phyloP scores from a whole-genome alignment of 257 asterid species.

The Przewalskia tangutica region DNA sequence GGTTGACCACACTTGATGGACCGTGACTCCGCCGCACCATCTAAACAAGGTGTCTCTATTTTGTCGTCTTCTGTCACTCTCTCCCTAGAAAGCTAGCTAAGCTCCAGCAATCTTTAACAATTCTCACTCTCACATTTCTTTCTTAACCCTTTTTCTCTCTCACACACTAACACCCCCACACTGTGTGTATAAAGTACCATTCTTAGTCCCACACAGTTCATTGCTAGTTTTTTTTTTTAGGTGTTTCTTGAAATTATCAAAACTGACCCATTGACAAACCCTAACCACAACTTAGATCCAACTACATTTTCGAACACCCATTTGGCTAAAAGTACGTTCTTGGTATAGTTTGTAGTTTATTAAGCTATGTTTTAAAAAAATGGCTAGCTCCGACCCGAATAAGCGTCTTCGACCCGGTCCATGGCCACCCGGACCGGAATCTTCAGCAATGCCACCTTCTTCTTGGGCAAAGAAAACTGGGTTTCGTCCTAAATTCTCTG shows the following conservation, averaged over 20 bases:
- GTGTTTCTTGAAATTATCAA: neutral
- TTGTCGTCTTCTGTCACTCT: constrained; percentile 7
- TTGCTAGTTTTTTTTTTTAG: neutral
- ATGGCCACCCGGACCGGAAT: constrained; percentile 70
- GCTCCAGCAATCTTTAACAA: neutral
- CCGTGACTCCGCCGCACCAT: too few relatives aligned
- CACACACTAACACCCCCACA: constrained; percentile 6
- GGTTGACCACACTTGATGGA: too few relatives aligned
- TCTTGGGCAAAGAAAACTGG: constrained; percentile 97
- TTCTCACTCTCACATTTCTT: constrained; percentile 3
- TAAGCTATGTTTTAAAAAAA: constrained; percentile 23
- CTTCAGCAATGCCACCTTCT: constrained; percentile 75
- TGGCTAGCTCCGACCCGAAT: constrained; percentile 74
- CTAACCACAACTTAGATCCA: constrained; percentile 39
- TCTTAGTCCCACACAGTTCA: neutral
- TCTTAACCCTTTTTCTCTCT: neutral
- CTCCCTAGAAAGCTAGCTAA: neutral
- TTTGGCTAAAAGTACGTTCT: neutral
- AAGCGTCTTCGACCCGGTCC: constrained; percentile 65
- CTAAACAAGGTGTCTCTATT: neutral
- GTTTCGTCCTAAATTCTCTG: constrained; percentile 87
- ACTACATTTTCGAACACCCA: neutral
- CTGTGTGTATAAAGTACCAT: neutral
- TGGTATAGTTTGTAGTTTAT: neutral
- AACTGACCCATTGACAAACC: constrained; percentile 18